Evolutionary conservation across 768 basidiomycete genomes (phyloP), one percentile per base, ranked within the genome.

Genomic region (Lepiota venenata): DNA sequence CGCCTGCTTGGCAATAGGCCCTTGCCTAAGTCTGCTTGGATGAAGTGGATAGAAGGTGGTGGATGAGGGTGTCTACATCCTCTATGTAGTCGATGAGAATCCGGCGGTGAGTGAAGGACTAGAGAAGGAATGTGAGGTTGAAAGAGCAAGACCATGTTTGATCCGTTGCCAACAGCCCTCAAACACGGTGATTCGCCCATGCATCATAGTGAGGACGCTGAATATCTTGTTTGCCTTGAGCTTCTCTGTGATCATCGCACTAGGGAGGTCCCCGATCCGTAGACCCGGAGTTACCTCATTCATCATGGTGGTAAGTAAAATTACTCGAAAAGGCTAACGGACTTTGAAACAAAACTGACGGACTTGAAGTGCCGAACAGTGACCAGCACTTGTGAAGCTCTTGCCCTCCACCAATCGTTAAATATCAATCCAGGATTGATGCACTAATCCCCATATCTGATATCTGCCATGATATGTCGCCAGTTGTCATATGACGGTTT

Each of bases 1-100:
- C 77, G 22, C 94, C 94, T 20, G 91, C 92, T 55, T 91, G 87
- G 65, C 94, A 96, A 68, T 85, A 94, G 73, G n/a, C n/a, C n/a
- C n/a, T n/a, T n/a, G n/a, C n/a, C 79, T 2, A 94, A 69, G 60
- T 93, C 88, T 11, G 80, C 77, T 58, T 89, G 78, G 42, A 97
- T 93, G 71, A 93, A 94, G 4, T 85, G 81, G 52, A 94, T 91
- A 2, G 87, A 82, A 1, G 87, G 82, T 10, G 76, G 62, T 93
- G 90, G 3, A 80, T 76, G 16, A 96, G 77, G 21, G 93, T 78
- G 64, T 97, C 93, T 35, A 82, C 83, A 47, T 87, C 85, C 43
- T 82, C 78, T 8, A 81, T 81, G 56, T 93, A 86, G 61, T 92
- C 88, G 40, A 94, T 75, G 46, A 82, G 78, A 56, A 96, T 85